Conservation (phyloP, 257 asterid genomes). For the Marsdenia floribunda region DNA sequence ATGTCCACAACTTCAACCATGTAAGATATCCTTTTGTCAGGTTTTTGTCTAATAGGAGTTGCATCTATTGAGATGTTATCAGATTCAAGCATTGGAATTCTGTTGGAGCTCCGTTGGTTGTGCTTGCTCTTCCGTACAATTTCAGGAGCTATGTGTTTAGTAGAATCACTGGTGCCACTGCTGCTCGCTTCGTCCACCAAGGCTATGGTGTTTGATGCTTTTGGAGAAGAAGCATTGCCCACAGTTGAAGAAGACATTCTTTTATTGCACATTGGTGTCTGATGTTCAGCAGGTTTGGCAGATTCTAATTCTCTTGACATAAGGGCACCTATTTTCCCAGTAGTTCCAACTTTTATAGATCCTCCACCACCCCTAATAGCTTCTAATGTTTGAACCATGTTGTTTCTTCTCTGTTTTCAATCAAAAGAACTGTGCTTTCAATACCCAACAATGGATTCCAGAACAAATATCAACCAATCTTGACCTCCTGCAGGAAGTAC, state of each 20-base stretch:
- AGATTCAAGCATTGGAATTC: constrained; percentile 59
- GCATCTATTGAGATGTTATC: constrained; percentile 44
- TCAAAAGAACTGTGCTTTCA: neutral
- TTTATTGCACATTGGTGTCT: constrained; percentile 15
- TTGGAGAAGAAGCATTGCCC: constrained; percentile 28
- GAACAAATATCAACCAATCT: neutral
- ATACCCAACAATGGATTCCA: neutral
- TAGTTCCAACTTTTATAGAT: constrained; percentile 69
- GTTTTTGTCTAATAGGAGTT: constrained; percentile 51
- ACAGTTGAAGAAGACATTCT: constrained; percentile 23
- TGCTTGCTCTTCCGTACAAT: constrained; percentile 36
- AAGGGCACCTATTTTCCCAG: constrained; percentile 74
- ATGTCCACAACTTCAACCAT: constrained; percentile 70
- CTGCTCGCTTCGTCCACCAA: constrained; percentile 48
- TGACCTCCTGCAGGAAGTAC: constrained; percentile 7
- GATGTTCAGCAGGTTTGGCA: constrained; percentile 30
- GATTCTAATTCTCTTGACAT: constrained; percentile 70
- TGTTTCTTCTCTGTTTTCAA: constrained; percentile 6
- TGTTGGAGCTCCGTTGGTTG: constrained; percentile 37
- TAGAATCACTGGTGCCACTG: constrained; percentile 26
- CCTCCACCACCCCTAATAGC: constrained; percentile 74
- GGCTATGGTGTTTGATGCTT: constrained; percentile 28
- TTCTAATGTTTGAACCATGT: constrained; percentile 64
- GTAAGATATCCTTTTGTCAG: constrained; percentile 37
- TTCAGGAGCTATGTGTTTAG: constrained; percentile 27